Percentiles rank a stretch among this genome's conserved stretches.
These are phyloP conservation scores for Orbilia oligospora DNA, from an alignment of 2,329 filamentous ascomycete genomes.

Conservation along the genomic window DNA sequence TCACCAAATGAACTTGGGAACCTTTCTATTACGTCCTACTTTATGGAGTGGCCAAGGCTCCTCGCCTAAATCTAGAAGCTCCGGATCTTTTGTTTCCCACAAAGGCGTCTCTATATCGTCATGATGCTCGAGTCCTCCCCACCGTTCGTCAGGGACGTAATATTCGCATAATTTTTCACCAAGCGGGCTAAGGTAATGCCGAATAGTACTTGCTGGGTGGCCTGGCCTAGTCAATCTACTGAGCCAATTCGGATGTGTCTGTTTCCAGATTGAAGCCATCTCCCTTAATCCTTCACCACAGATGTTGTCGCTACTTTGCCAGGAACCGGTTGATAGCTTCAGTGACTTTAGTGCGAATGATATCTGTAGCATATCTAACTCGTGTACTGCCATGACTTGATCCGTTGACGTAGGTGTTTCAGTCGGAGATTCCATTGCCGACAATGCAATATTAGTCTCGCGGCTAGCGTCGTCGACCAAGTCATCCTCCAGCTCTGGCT, in stretches of 20 bases:
- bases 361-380: not conserved
- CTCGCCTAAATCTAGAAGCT: not conserved
- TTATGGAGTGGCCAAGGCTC: conserved; percentile 4
- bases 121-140: not conserved
- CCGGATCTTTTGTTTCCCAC: not conserved
- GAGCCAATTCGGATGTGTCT: not conserved
- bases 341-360: not conserved
- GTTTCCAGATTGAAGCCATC: not conserved
- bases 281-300: not conserved
- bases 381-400: not conserved
- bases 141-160: not conserved
- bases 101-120: not conserved
- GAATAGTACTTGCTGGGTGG: no score
- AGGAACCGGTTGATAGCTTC: not conserved
- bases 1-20: not conserved
- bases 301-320: not conserved
- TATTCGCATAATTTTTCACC: not conserved
- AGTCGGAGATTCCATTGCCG: not conserved
- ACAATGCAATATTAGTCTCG: not conserved
- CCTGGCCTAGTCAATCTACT: no score
- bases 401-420: not conserved
- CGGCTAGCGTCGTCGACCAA: not conserved
- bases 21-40: not conserved
- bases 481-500: not conserved
- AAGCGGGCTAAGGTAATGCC: not conserved